Base-by-base conservation (phyloP, 2,329 filamentous ascomycete genomes). In the Beauveria bassiana region DNA sequence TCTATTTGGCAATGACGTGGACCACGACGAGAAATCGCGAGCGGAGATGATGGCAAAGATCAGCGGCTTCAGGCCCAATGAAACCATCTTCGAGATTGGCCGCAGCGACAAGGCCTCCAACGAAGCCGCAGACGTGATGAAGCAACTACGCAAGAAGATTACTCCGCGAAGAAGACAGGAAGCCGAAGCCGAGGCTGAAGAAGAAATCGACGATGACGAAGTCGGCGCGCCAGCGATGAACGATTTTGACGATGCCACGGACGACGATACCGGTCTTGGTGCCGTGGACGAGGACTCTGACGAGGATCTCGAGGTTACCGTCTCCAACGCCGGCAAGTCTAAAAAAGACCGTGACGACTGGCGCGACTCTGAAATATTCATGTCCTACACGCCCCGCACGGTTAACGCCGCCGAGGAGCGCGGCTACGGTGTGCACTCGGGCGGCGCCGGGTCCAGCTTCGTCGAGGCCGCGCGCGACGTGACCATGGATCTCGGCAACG, bases 1-100 rank as follows among this genome's bases (percentile, higher is more conserved):
- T 6, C 78, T 99, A 0, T 98, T 98, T 70, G 87, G 87, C 42
- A 81, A 88, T 59, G 84, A 88, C 57, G 83, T 82, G 0, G 81
- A 85, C 61, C 78, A 83, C 40, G 75, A 83, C 31, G 90, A 93
- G 69, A 82, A 86, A 63, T 87, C 90, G 54, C 85, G 93, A 38
- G 86, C 92, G 54, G 86, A 89, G 56, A 96, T 99, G 90, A 79
- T 99, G 34, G 91, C 91, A 38, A 85, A 87, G 62, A 91, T 99
- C 62, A 93, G 91, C 68, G 88, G 89, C 2, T 99, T 95, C 77
- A 86, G 91, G 67, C 95, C 96, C 0, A 81, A 87, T 49, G 95
- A 99, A 74, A 98, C 93, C 0, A 91, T 99, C n/a, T 99, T 99
- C 68, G 95, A 99, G 74, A 87, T 97, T 65, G 89, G 90, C 7